Evolutionary conservation across 371 early-diverging fungal genomes (phyloP).

Genomic region (Parasitella parasitica): DNA sequence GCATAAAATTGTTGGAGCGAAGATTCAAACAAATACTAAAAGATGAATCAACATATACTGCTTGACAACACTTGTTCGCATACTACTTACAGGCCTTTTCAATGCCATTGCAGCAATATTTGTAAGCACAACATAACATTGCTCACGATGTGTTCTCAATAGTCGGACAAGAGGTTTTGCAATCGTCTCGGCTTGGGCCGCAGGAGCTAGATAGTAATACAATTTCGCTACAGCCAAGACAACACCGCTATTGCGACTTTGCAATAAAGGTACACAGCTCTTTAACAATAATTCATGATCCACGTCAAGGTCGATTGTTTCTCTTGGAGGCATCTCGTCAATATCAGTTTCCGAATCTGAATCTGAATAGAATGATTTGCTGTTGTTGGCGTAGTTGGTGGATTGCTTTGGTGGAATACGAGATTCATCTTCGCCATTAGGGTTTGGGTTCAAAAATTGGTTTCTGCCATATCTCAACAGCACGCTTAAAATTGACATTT

Average conservation of each 20-base stretch:
- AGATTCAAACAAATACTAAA: constrained; percentile 67
- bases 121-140: constrained; percentile 75
- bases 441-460: constrained; percentile 65
- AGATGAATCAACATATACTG: not conserved
- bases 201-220: constrained; percentile 75
- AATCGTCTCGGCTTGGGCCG: constrained; percentile 57
- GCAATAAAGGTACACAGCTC: constrained; percentile 75
- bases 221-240: constrained; percentile 77
- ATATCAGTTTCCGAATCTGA: constrained; percentile 38
- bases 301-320: constrained; percentile 54
- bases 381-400: constrained; percentile 2
- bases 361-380: constrained; percentile 40
- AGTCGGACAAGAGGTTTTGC: constrained; percentile 79
- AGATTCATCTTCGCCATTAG: constrained; percentile 43
- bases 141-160: constrained; percentile 71
- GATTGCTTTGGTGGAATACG: constrained; percentile 30
- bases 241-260: constrained; percentile 85
- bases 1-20: constrained; percentile 80
- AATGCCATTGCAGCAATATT: constrained; percentile 77
- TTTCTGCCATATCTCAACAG: constrained; percentile 78
- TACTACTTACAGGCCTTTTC: constrained; percentile 67
- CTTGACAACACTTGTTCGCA: too few species aligned
- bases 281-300: constrained; percentile 78
- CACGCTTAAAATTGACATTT: constrained; percentile 81
- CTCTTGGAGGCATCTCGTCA: constrained; percentile 31